phyloP scores from a whole-genome alignment of 345 rosid species.

The Populus tremula region DNA sequence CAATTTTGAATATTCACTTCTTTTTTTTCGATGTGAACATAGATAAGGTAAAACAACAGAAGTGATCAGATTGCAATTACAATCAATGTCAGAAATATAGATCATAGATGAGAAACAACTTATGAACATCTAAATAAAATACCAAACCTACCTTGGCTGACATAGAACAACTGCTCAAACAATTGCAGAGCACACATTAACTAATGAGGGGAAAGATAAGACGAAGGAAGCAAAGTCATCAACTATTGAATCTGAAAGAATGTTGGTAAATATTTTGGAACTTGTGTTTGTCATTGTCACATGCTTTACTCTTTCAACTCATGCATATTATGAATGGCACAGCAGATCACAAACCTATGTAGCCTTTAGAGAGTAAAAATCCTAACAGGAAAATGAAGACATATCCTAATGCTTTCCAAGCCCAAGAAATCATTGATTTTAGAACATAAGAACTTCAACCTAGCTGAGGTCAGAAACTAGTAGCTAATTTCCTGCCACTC shows the following conservation, averaged over 20 bases:
- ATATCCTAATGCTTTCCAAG: not conserved
- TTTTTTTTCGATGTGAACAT: not conserved
- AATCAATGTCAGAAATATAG: not conserved
- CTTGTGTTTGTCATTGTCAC: not conserved
- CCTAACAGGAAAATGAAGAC: not conserved
- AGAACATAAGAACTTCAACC: constrained; percentile 4
- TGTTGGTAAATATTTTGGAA: not conserved
- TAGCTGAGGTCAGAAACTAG: constrained; percentile 6
- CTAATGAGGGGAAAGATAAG: not conserved
- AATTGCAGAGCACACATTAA: not conserved
- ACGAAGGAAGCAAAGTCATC: not conserved
- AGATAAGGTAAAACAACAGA: not conserved
- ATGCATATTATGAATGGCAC: not conserved
- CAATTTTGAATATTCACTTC: not conserved
- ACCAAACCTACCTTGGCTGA: not conserved
- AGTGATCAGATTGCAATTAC: not conserved
- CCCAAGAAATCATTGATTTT: not conserved
- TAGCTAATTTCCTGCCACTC: not conserved
- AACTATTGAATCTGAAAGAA: not conserved
- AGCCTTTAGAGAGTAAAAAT: not conserved
- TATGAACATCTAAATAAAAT: not conserved
- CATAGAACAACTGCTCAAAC: not conserved
- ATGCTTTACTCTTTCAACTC: not conserved
- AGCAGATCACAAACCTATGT: not conserved
- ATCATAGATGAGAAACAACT: not conserved